Base-by-base conservation (phyloP, 495 filamentous ascomycete genomes). In the Aspergillus sclerotiicarbonarius region DNA sequence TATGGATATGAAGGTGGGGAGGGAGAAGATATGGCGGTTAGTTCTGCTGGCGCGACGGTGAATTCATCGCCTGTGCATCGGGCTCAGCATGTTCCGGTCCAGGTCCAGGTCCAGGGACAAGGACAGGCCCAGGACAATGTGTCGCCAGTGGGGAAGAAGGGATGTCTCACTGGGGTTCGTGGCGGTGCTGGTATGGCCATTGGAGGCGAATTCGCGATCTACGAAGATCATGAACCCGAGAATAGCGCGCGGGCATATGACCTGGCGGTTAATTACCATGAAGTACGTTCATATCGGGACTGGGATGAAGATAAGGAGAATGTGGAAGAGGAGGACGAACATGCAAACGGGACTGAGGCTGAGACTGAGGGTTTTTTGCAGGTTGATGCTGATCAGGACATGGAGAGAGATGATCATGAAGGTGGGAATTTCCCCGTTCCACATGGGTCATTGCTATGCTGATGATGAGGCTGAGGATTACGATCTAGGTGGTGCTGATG, bases 241-340 rank as follows among this genome's bases (percentile, higher is more conserved):
- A 51, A 62, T 7, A 50, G 37, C 35, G 10, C 9, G 37, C 1
- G 2, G 6, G 37, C 8, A n/a, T n/a, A 41, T 25, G 37, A n/a
- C 37, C 7, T n/a, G 13, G 33, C 3, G 1, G 33, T 37, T 2
- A 15, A 37, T 15, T n/a, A 41, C 15, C 37, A n/a, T n/a, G 37
- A 41, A n/a, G 13, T 41, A n/a, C 10, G 5, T 15, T 6, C 13
- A 0, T 12, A 41, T 6, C 37, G 37, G 13, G 37, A 41, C 37
- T 50, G 47, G 47, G 58, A 66, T 3, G 56, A 61, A n/a, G 55
- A 62, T 31, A 60, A 69, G 43, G 65, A 64, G 45, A 58, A 62
- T 25, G 21, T 48, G 3, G 48, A 56, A 0, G 37, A 56, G 13
- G 53, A 35, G 8, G n/a, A 19, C 20, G 47, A 57, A 0, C 12